Conservation (phyloP, 2,329 filamentous ascomycete species). For the Penicillium glabrum region DNA sequence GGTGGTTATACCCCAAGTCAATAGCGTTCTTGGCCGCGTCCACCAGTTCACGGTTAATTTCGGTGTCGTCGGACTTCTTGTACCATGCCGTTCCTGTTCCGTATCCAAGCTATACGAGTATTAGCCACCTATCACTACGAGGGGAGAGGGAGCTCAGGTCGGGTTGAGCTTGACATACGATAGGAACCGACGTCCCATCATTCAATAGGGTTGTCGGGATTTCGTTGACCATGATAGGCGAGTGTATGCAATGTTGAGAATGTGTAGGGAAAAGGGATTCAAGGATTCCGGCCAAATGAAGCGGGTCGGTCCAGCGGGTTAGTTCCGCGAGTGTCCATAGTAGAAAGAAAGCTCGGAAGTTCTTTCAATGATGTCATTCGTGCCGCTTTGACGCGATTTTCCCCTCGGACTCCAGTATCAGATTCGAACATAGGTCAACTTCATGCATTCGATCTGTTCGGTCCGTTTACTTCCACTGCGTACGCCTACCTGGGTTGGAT, state of each 20-base stretch:
- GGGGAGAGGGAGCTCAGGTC: neutral
- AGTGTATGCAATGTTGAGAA: neutral
- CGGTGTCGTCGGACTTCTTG: conserved; percentile 50
- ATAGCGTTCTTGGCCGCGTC: conserved; percentile 59
- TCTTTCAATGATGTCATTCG: neutral
- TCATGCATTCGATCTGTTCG: neutral
- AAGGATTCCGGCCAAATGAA: neutral
- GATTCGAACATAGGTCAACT: neutral
- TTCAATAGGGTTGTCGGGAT: conserved; percentile 56
- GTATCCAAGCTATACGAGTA: conserved; percentile 53
- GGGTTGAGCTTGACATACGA: conserved; percentile 39
- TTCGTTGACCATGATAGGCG: conserved; percentile 5
- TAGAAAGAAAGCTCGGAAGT: no score
- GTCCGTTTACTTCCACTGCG: neutral
- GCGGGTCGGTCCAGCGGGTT: neutral
- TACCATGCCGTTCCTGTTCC: conserved; percentile 66
- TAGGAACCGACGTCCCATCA: conserved; percentile 56
- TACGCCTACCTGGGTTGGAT: neutral
- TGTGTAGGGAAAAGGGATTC: neutral
- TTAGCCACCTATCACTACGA: neutral
- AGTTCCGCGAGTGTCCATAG: neutral
- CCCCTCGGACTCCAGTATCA: neutral
- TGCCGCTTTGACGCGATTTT: neutral
- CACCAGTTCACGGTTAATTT: conserved; percentile 55
- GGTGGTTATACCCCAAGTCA: conserved; percentile 59